phyloP scores from a whole-genome alignment of 805 yeast species.

The Candida methanosorbosa region DNA sequence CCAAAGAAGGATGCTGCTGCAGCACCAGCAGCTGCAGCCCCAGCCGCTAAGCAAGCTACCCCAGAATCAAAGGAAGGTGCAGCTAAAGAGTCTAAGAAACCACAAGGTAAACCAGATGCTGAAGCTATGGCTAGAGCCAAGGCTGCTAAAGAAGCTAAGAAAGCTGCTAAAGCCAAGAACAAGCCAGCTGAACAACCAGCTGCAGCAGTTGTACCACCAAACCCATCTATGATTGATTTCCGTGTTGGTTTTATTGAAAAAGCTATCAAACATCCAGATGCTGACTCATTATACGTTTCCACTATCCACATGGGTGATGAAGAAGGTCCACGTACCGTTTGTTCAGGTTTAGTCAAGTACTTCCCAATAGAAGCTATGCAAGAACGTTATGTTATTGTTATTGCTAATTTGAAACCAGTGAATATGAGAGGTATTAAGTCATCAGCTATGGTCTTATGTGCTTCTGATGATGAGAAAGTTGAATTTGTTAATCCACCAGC shows the following conservation, averaged over 20 bases:
- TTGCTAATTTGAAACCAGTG: constrained; percentile 96
- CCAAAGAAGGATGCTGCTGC: constrained; percentile 20
- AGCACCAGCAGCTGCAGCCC: constrained; percentile 6
- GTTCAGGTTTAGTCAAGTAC: constrained; percentile 91
- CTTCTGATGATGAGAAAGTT: constrained; percentile 60
- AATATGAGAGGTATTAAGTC: constrained; percentile 97
- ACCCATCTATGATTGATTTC: constrained; percentile 82
- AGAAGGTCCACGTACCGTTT: constrained; percentile 96
- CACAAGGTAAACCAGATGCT: constrained; percentile 24
- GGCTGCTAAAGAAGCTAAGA: constrained; percentile 31
- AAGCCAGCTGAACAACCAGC: constrained; percentile 44
- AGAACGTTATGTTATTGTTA: constrained; percentile 80
- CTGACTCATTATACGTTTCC: constrained; percentile 92
- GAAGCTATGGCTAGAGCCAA: constrained; percentile 23
- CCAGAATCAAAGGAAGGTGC: constrained; percentile 23
- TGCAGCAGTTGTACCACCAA: constrained; percentile 55
- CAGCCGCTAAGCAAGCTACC: no score
- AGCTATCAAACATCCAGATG: constrained; percentile 96
- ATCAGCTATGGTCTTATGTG: constrained; percentile 94
- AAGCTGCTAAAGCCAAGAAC: constrained; percentile 35
- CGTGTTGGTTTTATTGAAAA: constrained; percentile 96
- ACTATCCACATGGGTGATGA: constrained; percentile 95
- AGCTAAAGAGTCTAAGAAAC: constrained; percentile 16
- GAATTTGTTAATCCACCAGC: constrained; percentile 95
- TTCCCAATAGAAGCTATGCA: constrained; percentile 93